phyloP scores from a whole-genome alignment of 768 basidiomycete species.

The Tricholoma matsutake region DNA sequence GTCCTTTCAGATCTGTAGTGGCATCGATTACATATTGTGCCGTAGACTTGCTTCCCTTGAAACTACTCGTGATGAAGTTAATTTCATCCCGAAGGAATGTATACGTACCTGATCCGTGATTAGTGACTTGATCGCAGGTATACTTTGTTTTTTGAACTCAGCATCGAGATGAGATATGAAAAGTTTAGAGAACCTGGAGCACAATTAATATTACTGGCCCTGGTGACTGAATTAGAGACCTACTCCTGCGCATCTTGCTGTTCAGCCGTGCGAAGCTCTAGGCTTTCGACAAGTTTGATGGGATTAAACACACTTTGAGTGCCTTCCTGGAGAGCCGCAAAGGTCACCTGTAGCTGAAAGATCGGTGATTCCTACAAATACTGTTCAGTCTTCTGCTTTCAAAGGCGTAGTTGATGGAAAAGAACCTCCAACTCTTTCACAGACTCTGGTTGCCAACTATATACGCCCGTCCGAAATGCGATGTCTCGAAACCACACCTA shows the following conservation, averaged over 20 bases:
- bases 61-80: conserved; percentile 52
- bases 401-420: neutral
- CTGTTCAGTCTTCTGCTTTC: neutral
- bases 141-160: conserved; percentile 82
- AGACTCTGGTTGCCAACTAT: conserved; percentile 61
- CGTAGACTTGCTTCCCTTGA: conserved; percentile 81
- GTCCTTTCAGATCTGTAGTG: conserved; percentile 61
- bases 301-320: conserved; percentile 77
- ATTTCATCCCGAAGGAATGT: conserved; percentile 1
- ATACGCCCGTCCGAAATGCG: conserved; percentile 80
- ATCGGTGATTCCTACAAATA: conserved; percentile 65
- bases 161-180: conserved; percentile 87
- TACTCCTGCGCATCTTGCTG: conserved; percentile 99
- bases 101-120: conserved; percentile 64
- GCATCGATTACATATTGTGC: conserved; percentile 75
- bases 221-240: conserved; percentile 15
- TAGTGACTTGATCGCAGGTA: conserved; percentile 59
- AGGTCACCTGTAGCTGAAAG: conserved; percentile 74
- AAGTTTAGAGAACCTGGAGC: conserved; percentile 82
- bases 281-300: conserved; percentile 75
- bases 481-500: conserved; percentile 92
- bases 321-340: conserved; percentile 82
- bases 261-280: conserved; percentile 76
- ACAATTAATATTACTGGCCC: neutral
- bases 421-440: conserved; percentile 39